phyloP scores from a whole-genome alignment of 2,329 filamentous ascomycete species.

The Juglanconis sp. region DNA sequence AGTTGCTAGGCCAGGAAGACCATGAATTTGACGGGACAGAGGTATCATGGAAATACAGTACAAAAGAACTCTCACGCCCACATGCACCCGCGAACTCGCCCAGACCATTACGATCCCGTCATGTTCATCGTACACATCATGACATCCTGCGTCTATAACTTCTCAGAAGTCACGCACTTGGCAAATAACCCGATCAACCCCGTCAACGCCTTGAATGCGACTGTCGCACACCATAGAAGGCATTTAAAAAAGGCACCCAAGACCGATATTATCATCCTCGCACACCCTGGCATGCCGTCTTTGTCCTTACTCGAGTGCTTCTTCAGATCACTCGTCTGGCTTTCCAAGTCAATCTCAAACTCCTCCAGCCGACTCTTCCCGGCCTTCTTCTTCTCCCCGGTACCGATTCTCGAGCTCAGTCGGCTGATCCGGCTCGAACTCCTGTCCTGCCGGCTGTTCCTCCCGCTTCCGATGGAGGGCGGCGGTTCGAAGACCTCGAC shows the following conservation, averaged over 20 bases:
- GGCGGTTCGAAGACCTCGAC: conserved; percentile 59
- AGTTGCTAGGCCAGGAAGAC: conserved; percentile 1
- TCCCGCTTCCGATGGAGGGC: conserved; percentile 34
- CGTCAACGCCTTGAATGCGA: conserved; percentile 51
- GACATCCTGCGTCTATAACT: conserved; percentile 27
- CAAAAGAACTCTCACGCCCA: conserved; percentile 4
- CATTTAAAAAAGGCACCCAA: conserved; percentile 54
- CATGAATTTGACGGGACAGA: conserved; percentile 1
- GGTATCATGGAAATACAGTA: conserved; percentile 17
- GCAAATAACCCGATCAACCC: conserved; percentile 49
- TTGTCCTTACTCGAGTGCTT: conserved; percentile 40
- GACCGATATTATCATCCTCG: conserved; percentile 48
- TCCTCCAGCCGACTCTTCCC: conserved; percentile 45
- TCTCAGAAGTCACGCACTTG: conserved; percentile 45
- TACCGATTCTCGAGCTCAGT: conserved; percentile 24
- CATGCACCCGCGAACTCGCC: conserved; percentile 6
- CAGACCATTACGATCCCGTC: conserved; percentile 11
- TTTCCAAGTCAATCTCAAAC: conserved; percentile 62
- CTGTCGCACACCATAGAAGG: conserved; percentile 55
- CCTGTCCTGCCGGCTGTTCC: conserved; percentile 20
- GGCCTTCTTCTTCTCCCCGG: conserved; percentile 20
- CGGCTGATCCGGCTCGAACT: conserved; percentile 30
- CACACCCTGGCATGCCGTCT: conserved; percentile 48
- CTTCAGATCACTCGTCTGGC: conserved; percentile 49
- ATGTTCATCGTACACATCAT: conserved; percentile 14